A percentile compares a stretch with the other conserved stretches of the same genome.
Conservation (phyloP, 331 rosid genomes). For the Spiraea crenata region DNA sequence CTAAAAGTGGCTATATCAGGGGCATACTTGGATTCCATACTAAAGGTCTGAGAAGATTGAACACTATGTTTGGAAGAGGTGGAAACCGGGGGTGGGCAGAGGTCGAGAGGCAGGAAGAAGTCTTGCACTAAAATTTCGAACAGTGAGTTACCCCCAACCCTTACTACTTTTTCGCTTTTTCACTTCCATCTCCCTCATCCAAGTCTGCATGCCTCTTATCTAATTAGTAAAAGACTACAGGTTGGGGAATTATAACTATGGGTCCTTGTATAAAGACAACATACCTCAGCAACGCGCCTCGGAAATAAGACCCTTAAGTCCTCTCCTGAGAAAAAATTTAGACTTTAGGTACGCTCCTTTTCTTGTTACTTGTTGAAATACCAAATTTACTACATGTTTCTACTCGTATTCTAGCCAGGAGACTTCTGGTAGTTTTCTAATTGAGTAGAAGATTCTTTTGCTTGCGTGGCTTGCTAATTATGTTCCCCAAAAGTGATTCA, state of each 20-base stretch:
- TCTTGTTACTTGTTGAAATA: constrained; percentile 4
- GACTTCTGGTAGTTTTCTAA: too few species aligned
- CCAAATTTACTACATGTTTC: background rate
- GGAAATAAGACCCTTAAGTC: background rate
- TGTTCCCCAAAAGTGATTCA: background rate
- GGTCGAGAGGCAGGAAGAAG: too few species aligned
- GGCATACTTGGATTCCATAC: too few species aligned
- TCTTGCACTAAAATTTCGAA: background rate
- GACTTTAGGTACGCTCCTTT: background rate
- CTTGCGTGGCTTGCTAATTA: background rate
- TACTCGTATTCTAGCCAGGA: background rate
- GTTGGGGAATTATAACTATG: constrained; percentile 3
- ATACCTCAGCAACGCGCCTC: constrained; percentile 14
- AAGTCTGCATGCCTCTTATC: background rate
- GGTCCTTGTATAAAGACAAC: background rate
- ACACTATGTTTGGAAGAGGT: too few species aligned
- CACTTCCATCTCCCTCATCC: background rate
- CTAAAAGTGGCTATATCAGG: too few species aligned
- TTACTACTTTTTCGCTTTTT: background rate
- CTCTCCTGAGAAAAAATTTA: background rate
- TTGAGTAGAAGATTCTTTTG: background rate
- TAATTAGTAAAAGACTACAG: background rate
- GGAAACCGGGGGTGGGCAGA: too few species aligned
- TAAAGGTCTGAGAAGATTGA: too few species aligned
- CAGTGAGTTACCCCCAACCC: background rate